Evolutionary conservation across 768 basidiomycete genomes (phyloP).

Genomic region (Lentinula raphanica): DNA sequence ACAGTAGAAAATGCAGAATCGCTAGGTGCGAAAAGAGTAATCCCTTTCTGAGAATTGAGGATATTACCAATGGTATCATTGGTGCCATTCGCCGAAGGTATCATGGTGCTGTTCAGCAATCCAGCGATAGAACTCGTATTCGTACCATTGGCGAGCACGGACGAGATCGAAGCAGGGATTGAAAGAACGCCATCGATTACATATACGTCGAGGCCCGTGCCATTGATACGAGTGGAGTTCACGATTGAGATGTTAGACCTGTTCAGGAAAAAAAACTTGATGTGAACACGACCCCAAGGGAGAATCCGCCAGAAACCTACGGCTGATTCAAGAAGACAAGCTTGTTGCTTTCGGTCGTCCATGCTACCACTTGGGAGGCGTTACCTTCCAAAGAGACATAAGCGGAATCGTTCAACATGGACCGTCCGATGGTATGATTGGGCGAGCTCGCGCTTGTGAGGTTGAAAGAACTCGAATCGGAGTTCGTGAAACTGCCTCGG

Average conservation of each 20-base stretch:
- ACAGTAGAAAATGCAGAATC: constrained; percentile 42
- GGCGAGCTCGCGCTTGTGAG: constrained; percentile 41
- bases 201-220: constrained; percentile 20
- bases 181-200: constrained; percentile 45
- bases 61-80: constrained; percentile 30
- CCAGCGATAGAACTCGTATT: constrained; percentile 38
- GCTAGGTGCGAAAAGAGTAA: constrained; percentile 66
- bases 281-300: background rate
- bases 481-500: constrained; percentile 33
- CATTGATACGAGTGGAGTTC: constrained; percentile 33
- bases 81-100: constrained; percentile 23
- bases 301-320: constrained; percentile 27
- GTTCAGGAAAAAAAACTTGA: background rate
- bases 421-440: constrained; percentile 58
- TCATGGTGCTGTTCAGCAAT: constrained; percentile 20
- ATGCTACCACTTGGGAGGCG: constrained; percentile 50
- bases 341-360: constrained; percentile 35
- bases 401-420: constrained; percentile 46
- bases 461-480: constrained; percentile 12
- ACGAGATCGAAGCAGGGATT: constrained; percentile 44
- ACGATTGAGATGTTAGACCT: constrained; percentile 31
- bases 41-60: constrained; percentile 39
- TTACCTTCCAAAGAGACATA: constrained; percentile 54
- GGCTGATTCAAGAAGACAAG: constrained; percentile 45
- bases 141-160: constrained; percentile 33